Evolutionary conservation across 2,329 filamentous ascomycete genomes (phyloP).

Genomic region (Hypoxylon sp.): DNA sequence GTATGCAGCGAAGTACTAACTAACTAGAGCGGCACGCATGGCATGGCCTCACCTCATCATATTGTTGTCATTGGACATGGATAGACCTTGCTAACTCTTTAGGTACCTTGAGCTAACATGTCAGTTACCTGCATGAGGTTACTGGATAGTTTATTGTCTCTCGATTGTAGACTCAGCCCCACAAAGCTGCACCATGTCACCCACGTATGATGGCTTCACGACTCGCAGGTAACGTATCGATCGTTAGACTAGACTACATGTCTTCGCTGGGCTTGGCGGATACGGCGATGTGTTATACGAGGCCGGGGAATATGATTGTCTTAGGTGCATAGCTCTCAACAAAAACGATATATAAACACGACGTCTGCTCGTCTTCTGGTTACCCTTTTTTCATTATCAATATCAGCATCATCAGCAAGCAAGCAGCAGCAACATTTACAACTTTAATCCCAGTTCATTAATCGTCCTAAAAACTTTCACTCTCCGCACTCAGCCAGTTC

Average conservation of each 20-base stretch:
- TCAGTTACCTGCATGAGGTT: too few relatives aligned
- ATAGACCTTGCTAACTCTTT: slow-evolving; percentile 15
- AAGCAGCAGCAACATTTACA: slow-evolving; percentile 19
- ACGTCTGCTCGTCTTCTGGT: slow-evolving; percentile 12
- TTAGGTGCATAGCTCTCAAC: too few relatives aligned
- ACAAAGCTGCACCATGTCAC: slow-evolving; percentile 31
- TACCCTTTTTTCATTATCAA: slow-evolving; percentile 22
- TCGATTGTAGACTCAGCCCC: slow-evolving; percentile 12
- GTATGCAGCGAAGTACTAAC: background rate
- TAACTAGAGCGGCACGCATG: slow-evolving; percentile 16
- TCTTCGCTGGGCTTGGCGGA: slow-evolving; percentile 6
- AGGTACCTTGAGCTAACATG: slow-evolving; percentile 16
- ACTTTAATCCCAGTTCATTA: slow-evolving; percentile 24
- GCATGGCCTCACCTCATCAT: slow-evolving; percentile 20
- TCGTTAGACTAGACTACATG: slow-evolving; percentile 9
- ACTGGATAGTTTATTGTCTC: background rate
- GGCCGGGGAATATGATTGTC: slow-evolving; percentile 9
- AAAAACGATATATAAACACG: slow-evolving; percentile 28
- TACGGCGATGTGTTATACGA: slow-evolving; percentile 31
- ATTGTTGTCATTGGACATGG: slow-evolving; percentile 21
- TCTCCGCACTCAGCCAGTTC: background rate
- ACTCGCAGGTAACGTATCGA: slow-evolving; percentile 31
- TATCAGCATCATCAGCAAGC: slow-evolving; percentile 7
- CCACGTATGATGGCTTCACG: slow-evolving; percentile 31
- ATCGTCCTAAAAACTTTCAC: slow-evolving; percentile 12